A percentile compares a stretch with the other conserved stretches of the same genome.
phyloP scores from a whole-genome alignment of 148 eudicot species.

The Camellia japonica region DNA sequence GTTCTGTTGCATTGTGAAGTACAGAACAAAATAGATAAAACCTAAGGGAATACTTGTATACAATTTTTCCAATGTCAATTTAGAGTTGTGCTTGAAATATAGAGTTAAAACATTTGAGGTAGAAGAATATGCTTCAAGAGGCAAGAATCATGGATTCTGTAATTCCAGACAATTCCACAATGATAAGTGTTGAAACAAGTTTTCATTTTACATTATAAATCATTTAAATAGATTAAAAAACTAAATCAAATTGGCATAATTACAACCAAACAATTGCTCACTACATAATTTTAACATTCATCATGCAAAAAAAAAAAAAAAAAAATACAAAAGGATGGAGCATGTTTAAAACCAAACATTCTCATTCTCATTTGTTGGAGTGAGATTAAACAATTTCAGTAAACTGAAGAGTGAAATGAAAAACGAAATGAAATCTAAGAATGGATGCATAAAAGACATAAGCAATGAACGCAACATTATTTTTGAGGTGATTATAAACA shows the following conservation, averaged over 20 bases:
- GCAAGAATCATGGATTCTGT: background rate
- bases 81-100: background rate
- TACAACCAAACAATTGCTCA: background rate
- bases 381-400: no score
- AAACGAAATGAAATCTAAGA: no score
- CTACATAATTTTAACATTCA: background rate
- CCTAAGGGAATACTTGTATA: no score
- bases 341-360: background rate
- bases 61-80: background rate
- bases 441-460: no score
- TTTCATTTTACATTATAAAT: background rate
- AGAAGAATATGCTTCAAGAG: background rate
- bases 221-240: background rate
- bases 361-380: no score
- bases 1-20: background rate
- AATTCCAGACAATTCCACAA: background rate
- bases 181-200: background rate
- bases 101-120: background rate
- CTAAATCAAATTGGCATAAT: background rate
- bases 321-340: no score
- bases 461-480: no score
- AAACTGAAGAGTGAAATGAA: no score
- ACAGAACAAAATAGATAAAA: background rate
- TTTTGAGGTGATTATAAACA: no score
- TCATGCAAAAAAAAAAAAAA: background rate